Conservation (phyloP, 176 grass and related monocot genomes). For the Aegilops umbellulata region DNA sequence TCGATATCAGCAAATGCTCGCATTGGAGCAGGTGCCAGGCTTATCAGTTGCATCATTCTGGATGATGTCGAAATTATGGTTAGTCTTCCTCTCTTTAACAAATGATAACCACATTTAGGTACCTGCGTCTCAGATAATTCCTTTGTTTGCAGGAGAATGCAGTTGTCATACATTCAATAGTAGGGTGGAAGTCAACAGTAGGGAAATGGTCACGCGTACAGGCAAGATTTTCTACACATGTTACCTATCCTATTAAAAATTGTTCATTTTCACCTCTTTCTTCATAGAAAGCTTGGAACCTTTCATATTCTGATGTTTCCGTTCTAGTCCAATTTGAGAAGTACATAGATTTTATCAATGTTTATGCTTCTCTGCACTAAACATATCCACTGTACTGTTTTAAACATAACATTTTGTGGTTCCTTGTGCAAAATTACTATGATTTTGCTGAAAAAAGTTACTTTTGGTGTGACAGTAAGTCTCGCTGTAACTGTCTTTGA, state of each 20-base stretch:
- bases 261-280: conserved; percentile 10
- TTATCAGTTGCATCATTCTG: conserved; percentile 95
- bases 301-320: neutral
- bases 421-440: conserved; percentile 4
- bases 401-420: neutral
- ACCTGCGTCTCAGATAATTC: conserved; percentile 15
- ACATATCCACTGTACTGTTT: neutral
- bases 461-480: neutral
- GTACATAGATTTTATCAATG: conserved; percentile 1
- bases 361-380: conserved; percentile 5
- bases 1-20: conserved; percentile 98
- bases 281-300: neutral
- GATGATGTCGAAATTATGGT: conserved; percentile 99
- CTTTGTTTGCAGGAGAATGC: conserved; percentile 87
- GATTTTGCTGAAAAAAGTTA: neutral
- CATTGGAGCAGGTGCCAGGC: conserved; percentile 92
- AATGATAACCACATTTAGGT: conserved; percentile 12
- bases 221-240: conserved; percentile 47
- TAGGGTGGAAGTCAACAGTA: conserved; percentile 94
- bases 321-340: neutral
- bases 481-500: neutral
- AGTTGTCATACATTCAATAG: conserved; percentile 94
- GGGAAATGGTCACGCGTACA: conserved; percentile 99
- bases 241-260: neutral
- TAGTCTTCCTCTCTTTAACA: conserved; percentile 13